Conservation (phyloP, 2,329 filamentous ascomycete genomes). For the Curvularia lunata region DNA sequence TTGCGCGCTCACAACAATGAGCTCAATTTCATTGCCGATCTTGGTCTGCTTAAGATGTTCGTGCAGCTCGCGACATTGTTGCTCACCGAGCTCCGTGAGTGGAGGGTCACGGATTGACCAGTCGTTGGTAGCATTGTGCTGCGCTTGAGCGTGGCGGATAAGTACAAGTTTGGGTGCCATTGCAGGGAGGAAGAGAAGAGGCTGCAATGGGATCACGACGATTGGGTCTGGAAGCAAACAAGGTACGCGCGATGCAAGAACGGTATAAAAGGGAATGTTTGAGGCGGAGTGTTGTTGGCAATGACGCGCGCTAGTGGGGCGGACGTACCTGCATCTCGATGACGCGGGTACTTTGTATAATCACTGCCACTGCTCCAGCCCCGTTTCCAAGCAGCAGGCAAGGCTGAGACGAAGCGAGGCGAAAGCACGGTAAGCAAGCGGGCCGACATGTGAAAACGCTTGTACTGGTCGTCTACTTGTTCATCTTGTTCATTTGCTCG, state of each 20-base stretch:
- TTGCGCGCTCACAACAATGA: constrained; percentile 70
- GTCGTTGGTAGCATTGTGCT: constrained; percentile 53
- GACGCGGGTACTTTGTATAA: constrained; percentile 16
- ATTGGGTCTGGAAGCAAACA: neutral
- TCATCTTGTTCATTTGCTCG: constrained; percentile 21
- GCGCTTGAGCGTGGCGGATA: constrained; percentile 54
- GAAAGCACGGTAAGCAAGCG: constrained; percentile 2
- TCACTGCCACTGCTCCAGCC: constrained; percentile 1
- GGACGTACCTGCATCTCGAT: constrained; percentile 22
- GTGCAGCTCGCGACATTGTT: constrained; percentile 52
- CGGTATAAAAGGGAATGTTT: constrained; percentile 5
- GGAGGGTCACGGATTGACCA: constrained; percentile 52
- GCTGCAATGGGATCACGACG: neutral
- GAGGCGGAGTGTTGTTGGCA: constrained; percentile 2
- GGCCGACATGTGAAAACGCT: constrained; percentile 3
- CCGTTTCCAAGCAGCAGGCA: constrained; percentile 3
- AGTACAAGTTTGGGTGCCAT: constrained; percentile 56
- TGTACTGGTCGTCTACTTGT: constrained; percentile 7
- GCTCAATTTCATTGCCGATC: constrained; percentile 55
- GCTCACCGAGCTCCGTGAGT: constrained; percentile 50
- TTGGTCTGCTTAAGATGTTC: constrained; percentile 45
- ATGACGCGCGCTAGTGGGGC: constrained; percentile 26
- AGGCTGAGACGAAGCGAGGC: neutral
- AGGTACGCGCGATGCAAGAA: neutral
- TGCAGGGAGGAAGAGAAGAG: neutral